Conservation (phyloP, 345 rosid genomes). For the Geranium rotundifolium region DNA sequence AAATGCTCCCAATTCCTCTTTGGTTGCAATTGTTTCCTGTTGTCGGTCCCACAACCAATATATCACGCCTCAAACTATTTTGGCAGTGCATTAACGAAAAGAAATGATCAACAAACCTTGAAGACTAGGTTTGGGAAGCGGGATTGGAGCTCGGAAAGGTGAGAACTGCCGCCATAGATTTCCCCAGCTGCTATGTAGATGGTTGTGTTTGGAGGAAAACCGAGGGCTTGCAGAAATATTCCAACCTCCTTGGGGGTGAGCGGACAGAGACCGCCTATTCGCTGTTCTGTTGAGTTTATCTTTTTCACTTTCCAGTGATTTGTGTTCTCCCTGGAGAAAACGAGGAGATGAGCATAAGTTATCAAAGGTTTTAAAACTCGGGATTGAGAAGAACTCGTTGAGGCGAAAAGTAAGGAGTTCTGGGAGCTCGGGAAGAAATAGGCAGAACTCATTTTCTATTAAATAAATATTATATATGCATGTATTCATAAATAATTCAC, state of each 20-base stretch:
- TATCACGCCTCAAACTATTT: not conserved
- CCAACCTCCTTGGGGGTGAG: constrained; percentile 91
- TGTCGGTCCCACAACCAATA: not conserved
- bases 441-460: no score
- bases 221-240: constrained; percentile 70
- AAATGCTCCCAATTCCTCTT: constrained; percentile 49
- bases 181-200: no score
- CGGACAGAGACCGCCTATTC: constrained; percentile 73
- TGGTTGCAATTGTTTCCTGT: constrained; percentile 61
- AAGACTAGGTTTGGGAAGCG: constrained; percentile 67
- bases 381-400: no score
- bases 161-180: constrained; percentile 74
- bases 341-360: not conserved
- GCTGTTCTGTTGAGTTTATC: constrained; percentile 82
- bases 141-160: constrained; percentile 47
- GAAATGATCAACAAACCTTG: constrained; percentile 45
- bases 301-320: constrained; percentile 88
- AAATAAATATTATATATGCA: no score
- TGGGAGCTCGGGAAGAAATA: no score
- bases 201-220: constrained; percentile 58
- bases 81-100: not conserved
- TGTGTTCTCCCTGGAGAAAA: constrained; percentile 50
- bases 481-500: no score
- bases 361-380: no score
- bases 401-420: no score